Conservation (phyloP, 495 filamentous ascomycete species). For the Cercophora scortea region DNA sequence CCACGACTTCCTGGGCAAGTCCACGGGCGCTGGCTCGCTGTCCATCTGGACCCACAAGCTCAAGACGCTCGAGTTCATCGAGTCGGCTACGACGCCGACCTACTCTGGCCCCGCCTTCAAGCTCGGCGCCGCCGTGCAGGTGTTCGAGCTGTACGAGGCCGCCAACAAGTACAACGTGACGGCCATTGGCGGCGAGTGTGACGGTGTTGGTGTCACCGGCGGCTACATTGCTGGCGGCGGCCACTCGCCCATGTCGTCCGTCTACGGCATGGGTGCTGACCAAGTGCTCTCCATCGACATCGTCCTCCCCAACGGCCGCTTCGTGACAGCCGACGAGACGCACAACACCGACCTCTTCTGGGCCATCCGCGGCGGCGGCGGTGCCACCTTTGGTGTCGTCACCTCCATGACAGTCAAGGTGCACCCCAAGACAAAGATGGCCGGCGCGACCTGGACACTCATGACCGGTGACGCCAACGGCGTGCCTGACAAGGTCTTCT, state of each 20-base stretch:
- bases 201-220: conserved; percentile 41
- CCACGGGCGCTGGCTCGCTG: conserved; percentile 42
- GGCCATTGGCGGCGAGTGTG: conserved; percentile 42
- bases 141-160: conserved; percentile 39
- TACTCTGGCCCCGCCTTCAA: conserved; percentile 47
- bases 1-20: conserved; percentile 49
- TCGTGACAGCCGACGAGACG: conserved; percentile 42
- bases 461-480: conserved; percentile 24
- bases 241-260: conserved; percentile 33
- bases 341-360: conserved; percentile 55
- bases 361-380: conserved; percentile 54
- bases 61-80: conserved; percentile 16
- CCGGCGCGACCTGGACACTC: conserved; percentile 28
- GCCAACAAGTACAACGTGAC: conserved; percentile 40
- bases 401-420: conserved; percentile 42
- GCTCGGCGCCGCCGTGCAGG: conserved; percentile 51
- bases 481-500: conserved; percentile 40
- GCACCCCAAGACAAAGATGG: conserved; percentile 30
- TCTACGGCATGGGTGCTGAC: conserved; percentile 45
- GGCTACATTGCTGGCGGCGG: conserved; percentile 51
- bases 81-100: conserved; percentile 8
- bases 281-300: conserved; percentile 47
- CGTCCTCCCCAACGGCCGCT: conserved; percentile 47
- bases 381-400: conserved; percentile 53
- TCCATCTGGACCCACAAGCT: conserved; percentile 57